Evolutionary conservation across 495 filamentous ascomycete species (phyloP).

Genomic region (Aspergillus indologenus): DNA sequence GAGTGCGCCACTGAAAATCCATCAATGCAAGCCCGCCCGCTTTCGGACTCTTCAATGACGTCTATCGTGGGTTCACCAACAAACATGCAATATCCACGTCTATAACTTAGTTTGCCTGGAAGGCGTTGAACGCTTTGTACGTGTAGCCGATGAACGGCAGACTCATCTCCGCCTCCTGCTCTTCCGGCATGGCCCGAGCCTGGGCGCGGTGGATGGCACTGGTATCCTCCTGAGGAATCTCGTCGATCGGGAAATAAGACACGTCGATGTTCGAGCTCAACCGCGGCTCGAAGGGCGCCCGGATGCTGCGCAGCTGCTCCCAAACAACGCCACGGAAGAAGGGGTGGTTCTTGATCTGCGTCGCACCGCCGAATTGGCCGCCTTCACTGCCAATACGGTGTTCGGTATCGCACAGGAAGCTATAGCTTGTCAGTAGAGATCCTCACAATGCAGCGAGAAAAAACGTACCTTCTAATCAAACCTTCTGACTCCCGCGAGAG

Average conservation of each 20-base stretch:
- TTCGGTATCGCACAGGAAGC: conserved; percentile 87
- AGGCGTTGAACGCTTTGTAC: conserved; percentile 95
- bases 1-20: conserved; percentile 25
- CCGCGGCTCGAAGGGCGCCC: conserved; percentile 92
- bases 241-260: conserved; percentile 98
- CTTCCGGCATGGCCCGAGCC: conserved; percentile 58
- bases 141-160: conserved; percentile 98
- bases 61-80: conserved; percentile 19
- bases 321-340: conserved; percentile 97
- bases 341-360: conserved; percentile 86
- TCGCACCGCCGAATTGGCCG: conserved; percentile 72
- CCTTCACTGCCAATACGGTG: conserved; percentile 67
- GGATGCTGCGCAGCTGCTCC: conserved; percentile 84
- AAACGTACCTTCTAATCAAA: conserved; percentile 73
- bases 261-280: conserved; percentile 90
- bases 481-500: conserved; percentile 83
- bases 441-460: background rate
- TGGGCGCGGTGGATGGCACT: conserved; percentile 65
- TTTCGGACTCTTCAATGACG: conserved; percentile 23
- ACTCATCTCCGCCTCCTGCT: conserved; percentile 78
- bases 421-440: conserved; percentile 32
- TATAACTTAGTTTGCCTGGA: conserved; percentile 43
- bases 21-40: conserved; percentile 42
- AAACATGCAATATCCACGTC: conserved; percentile 12
- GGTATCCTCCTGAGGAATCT: conserved; percentile 91